Base-by-base conservation (phyloP, 73 alveolate genomes). In the Vitrella brassicaformis region DNA sequence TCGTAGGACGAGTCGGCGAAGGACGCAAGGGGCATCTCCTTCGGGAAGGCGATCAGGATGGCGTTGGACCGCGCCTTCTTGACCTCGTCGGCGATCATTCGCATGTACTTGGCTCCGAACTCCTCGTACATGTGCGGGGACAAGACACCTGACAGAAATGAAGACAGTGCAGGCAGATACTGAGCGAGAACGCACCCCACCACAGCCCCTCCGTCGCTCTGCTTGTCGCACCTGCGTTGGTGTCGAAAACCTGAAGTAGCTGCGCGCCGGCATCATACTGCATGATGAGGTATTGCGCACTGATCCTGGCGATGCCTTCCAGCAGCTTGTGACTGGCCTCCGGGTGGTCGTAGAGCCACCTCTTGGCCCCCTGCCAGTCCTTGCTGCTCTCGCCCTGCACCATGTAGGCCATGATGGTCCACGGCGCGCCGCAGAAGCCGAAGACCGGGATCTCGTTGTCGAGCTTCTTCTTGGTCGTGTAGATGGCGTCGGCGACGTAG, bases 391-490 rank as follows among this genome's bases (percentile, higher is more conserved):
- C 47, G 70, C 91, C 91, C 69, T 85, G 88, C 46, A 85, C 74
- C 91, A 85, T 85, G 82, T 85, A 85, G 66, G 86, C 86, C 77
- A 81, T 71, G 31, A 85, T 47, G 10, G 91, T 85, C 91, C 91
- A 85, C 31, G 91, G 91, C 28, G 88, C 91, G 27, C 91, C 91
- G 25, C 80, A 71, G 76, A 85, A 85, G 31, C 91, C 91, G 46
- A 85, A 70, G 73, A 85, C 72, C 10, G 91, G 91, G 30, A 85
- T 86, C 14, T 71, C 32, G 71, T 85, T 85, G 45, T 85, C 65
- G 69, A 85, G 74, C 79, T 80, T 84, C 46, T 72, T 66, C 46
- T 87, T 84, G 10, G 91, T 85, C 80, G 77, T 47, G 65, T 68
- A 85, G n/a, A 85, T 72, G 18, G 84, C 86, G 31, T 85, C 91